Percentiles rank a stretch among this genome's conserved stretches.
phyloP scores from a whole-genome alignment of 78 protist genomes.

The Mastigamoeba balamuthi region DNA sequence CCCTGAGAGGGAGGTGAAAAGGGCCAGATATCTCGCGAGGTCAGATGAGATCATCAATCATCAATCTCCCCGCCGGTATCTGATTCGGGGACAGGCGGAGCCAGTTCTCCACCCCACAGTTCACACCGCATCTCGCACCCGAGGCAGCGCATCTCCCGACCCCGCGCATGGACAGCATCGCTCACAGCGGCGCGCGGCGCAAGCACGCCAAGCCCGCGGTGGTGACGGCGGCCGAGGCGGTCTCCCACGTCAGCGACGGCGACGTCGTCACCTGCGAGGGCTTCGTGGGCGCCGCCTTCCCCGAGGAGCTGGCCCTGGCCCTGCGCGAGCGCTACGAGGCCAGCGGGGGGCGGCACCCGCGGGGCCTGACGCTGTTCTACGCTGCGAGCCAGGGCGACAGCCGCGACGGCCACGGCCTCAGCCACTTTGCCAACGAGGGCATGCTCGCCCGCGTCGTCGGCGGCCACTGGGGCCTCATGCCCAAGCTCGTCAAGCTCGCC shows the following conservation, averaged over 20 bases:
- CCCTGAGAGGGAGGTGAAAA: too few relatives aligned
- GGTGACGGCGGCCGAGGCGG: background rate
- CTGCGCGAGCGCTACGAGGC: background rate
- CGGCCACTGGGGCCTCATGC: conserved; percentile 6
- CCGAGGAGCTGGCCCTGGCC: background rate
- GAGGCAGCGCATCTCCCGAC: too few relatives aligned
- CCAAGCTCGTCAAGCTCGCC: conserved; percentile 3
- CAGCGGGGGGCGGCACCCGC: background rate
- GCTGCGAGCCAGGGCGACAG: conserved; percentile 4
- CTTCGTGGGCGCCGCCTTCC: background rate
- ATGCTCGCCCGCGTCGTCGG: background rate
- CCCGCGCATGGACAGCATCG: too few relatives aligned
- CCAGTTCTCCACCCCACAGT: too few relatives aligned
- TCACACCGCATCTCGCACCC: too few relatives aligned
- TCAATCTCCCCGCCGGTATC: too few relatives aligned
- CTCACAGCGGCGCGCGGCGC: too few relatives aligned
- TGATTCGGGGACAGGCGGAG: too few relatives aligned
- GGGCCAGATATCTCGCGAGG: too few relatives aligned
- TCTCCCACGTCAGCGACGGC: background rate
- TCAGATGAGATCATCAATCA: too few relatives aligned
- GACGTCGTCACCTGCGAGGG: background rate
- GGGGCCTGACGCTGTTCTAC: conserved; percentile 1
- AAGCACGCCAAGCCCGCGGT: too few relatives aligned
- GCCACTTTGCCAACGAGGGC: background rate
- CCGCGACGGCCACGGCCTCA: background rate